phyloP scores from a whole-genome alignment of 2,329 filamentous ascomycete genomes.

The Fusarium veterinarium region DNA sequence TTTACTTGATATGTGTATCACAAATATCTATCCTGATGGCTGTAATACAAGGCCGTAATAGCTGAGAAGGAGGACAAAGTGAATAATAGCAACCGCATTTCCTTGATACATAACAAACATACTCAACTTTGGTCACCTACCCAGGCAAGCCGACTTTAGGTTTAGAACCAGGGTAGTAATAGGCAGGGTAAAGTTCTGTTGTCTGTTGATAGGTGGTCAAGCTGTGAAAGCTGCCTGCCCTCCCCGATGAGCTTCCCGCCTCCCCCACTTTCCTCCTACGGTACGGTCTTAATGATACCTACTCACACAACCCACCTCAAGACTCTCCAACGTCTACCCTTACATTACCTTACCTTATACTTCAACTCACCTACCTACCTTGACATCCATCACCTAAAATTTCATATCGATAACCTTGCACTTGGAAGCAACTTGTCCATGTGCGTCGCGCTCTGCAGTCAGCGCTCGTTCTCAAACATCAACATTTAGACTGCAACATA shows the following conservation, averaged over 20 bases:
- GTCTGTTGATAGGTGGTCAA: neutral
- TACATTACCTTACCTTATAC: neutral
- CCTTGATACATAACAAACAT: neutral
- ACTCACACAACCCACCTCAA: conserved; percentile 25
- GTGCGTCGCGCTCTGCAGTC: conserved; percentile 23
- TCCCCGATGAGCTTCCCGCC: neutral
- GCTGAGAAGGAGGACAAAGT: neutral
- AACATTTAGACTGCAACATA: conserved; percentile 23
- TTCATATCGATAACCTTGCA: neutral
- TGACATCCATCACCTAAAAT: neutral
- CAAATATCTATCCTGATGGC: neutral
- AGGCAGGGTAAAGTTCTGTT: neutral
- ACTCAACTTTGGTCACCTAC: neutral
- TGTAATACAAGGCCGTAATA: neutral
- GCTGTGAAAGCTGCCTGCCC: neutral
- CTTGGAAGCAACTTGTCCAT: conserved; percentile 22
- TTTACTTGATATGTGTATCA: neutral
- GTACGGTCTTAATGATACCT: conserved; percentile 22
- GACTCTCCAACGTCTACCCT: conserved; percentile 17
- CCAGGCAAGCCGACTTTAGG: neutral
- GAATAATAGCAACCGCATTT: neutral
- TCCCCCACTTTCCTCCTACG: conserved; percentile 37
- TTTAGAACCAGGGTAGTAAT: neutral
- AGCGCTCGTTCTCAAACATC: neutral
- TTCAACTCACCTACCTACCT: neutral